Evolutionary conservation across 1,284 basidiomycete genomes (phyloP), one percentile per base, ranked within the genome.

Genomic region (Fomitopsis betulina): DNA sequence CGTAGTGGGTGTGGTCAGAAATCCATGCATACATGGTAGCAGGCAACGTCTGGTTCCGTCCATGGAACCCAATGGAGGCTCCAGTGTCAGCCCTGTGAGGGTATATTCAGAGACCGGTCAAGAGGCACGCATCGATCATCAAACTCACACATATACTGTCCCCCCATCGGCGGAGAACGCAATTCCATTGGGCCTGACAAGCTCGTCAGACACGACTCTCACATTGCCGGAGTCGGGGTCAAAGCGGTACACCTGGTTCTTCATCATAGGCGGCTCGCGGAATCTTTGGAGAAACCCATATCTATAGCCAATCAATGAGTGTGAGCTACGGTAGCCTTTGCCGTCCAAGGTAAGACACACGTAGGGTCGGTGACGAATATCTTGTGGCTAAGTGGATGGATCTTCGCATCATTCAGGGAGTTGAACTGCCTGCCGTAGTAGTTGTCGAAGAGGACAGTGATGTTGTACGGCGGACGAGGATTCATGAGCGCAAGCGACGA

Each of bases 351-450:
- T 8, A 12, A 13, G 3, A 76, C 82, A 42, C 64, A 91, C 83
- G 72, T 75, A 7, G 80, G 78, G 67, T 93, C 91, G 0, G 86
- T 89, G 72, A 91, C 89, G 73, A 86, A 91, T 10, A 90, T 67
- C 53, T 80, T 81, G 15, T 81, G 82, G 53, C 78, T 84, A 19
- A 62, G 66, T 0, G 86, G 86, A 60, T 91, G 86, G 4, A 92
- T 76, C 65, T 87, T 90, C 57, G 87, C 75, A 67, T 94, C 91
- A 68, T 93, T 92, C 54, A 92, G 72, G 1, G 89, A 89, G 72
- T 89, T 91, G 75, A 93, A 94, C 66, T 92, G 89, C 9, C 88
- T 77, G 3, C 91, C 91, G 65, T 82, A 87, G 69, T 72, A 79
- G 61, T 73, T 73, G 61, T 73, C 72, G 4, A 73, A 59, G 4